Conservation (phyloP, 305 asterid species). For the Ilex paraguariensis region DNA sequence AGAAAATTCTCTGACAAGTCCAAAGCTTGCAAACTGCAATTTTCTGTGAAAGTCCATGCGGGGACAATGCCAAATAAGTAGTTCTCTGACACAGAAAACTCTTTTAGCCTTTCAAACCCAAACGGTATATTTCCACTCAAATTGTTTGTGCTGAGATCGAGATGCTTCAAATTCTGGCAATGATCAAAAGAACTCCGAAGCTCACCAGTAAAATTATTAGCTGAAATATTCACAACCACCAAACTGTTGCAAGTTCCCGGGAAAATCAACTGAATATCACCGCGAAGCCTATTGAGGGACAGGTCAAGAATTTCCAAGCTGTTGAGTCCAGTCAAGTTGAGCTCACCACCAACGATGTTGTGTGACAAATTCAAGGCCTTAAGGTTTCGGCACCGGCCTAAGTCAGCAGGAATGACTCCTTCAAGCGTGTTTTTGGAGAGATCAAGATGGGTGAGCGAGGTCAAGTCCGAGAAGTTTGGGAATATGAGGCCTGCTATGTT, state of each 20-base stretch:
- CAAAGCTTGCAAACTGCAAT: constrained; percentile 48
- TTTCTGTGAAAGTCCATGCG: constrained; percentile 33
- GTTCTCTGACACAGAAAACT: constrained; percentile 57
- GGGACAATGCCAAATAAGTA: constrained; percentile 36
- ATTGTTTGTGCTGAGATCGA: constrained; percentile 62
- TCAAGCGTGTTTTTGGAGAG: constrained; percentile 71
- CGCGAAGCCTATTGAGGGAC: constrained; percentile 54
- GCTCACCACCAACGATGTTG: constrained; percentile 52
- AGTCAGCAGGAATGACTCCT: constrained; percentile 47
- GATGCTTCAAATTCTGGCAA: constrained; percentile 52
- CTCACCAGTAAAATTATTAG: constrained; percentile 59
- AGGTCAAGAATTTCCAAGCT: constrained; percentile 71
- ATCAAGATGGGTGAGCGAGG: constrained; percentile 59
- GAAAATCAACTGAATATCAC: constrained; percentile 27
- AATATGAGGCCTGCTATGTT: constrained; percentile 48
- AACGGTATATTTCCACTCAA: constrained; percentile 58
- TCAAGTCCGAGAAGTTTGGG: constrained; percentile 62
- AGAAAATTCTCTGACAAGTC: constrained; percentile 72
- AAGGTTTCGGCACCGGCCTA: constrained; percentile 55
- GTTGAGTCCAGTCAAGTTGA: constrained; percentile 53
- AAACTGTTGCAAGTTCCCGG: constrained; percentile 51
- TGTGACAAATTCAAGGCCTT: constrained; percentile 62
- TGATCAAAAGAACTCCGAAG: constrained; percentile 40
- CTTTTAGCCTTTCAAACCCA: constrained; percentile 55
- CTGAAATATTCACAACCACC: constrained; percentile 58